These are phyloP conservation scores for Athelia psychrophila DNA, from an alignment of 1,284 basidiomycete genomes.

Conservation along the genomic window DNA sequence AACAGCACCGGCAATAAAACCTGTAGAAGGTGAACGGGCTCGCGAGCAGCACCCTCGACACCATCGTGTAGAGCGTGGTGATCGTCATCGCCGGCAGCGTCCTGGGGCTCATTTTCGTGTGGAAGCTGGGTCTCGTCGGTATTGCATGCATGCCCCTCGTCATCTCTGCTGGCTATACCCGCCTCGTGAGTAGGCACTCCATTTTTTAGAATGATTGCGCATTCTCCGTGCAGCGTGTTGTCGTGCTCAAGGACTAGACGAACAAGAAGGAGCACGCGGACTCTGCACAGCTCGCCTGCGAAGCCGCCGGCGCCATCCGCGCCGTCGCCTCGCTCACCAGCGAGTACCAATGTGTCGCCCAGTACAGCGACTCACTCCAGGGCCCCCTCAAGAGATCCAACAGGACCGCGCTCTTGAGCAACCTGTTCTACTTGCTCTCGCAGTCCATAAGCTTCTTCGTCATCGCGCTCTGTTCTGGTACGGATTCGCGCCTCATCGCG, in stretches of 20 bases:
- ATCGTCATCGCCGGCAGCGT: too few species aligned
- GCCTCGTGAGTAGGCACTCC: constrained; percentile 53
- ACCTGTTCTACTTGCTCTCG: constrained; percentile 75
- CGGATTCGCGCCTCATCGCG: constrained; percentile 69
- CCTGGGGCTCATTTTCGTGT: too few species aligned
- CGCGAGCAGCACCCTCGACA: too few species aligned
- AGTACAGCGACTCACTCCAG: constrained; percentile 74
- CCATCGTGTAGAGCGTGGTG: too few species aligned
- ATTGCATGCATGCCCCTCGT: too few species aligned
- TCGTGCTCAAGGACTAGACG: constrained; percentile 83
- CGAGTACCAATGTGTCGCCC: constrained; percentile 73
- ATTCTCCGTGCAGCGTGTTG: constrained; percentile 50
- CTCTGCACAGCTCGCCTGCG: constrained; percentile 89
- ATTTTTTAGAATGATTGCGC: neutral
- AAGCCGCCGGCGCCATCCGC: constrained; percentile 91
- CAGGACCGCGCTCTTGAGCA: constrained; percentile 68
- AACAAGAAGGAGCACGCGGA: constrained; percentile 85
- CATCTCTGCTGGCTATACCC: too few species aligned
- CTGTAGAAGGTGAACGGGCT: constrained; percentile 86
- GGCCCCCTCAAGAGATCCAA: constrained; percentile 69
- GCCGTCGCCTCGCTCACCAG: constrained; percentile 91
- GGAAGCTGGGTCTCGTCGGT: too few species aligned
- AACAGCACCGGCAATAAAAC: too few species aligned
- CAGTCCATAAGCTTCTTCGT: constrained; percentile 81
- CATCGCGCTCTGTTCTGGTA: constrained; percentile 88